Evolutionary conservation across 768 basidiomycete species (phyloP), one percentile per base, ranked within the genome.

Genomic region (Lactarius hatsudake): DNA sequence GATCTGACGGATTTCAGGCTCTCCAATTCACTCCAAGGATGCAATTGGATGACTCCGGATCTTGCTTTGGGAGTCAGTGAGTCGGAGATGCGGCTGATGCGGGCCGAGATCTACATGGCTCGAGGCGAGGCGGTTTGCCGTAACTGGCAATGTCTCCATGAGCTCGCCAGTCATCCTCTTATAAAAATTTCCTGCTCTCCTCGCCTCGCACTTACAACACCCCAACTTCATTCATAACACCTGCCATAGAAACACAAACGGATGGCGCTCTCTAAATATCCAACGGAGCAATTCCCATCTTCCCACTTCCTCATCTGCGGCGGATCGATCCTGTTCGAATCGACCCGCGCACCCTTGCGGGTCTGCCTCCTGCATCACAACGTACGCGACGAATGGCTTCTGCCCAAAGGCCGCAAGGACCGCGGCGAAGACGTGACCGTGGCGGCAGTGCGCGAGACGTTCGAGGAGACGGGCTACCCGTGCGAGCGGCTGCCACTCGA

Each of bases 351-450:
- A 5, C 72, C 71, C 5, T 66, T 74, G 7, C 58, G 75, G 58
- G 68, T 78, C 40, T 77, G 78, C 65, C 70, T 76, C n/a, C 66
- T 79, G 10, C 71, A 69, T 56, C 74, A 77, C 48, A 68, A 62
- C 40, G 66, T 64, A 2, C 73, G 76, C 34, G 57, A 73, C 30
- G 75, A 78, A 55, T 79, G 75, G 71, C 71, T 86, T 6, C 81
- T 88, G 15, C 84, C 88, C 40, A 88, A 87, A 68, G 88, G 87
- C 6, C 80, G 86, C 38, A 87, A 88, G 72, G 85, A 88, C 72
- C 73, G 78, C 28, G 82, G 82, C 1, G 87, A 88, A 74, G 75
- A 77, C 6, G 76, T 86, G 20, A 81, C 83, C 63, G 70, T 64
- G 1, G 78, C 87, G 2, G 87, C 87, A 0, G 67, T 86, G 6